Conservation (phyloP, 2,329 filamentous ascomycete genomes). For the Sclerotinia glacialis region DNA sequence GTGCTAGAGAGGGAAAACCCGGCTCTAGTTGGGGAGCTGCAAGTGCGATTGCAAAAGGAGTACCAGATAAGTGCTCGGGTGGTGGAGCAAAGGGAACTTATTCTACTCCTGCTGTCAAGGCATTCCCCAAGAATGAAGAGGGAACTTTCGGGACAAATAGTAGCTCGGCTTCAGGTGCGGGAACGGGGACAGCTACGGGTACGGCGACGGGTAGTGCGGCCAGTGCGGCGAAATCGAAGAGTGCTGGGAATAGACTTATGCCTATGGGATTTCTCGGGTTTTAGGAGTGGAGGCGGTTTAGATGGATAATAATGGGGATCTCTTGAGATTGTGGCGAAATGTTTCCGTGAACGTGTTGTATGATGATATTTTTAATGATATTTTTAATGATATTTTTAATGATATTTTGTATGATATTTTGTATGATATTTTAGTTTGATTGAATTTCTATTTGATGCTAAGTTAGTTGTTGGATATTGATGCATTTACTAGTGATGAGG, state of each 20-base stretch:
- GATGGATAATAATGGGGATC: neutral
- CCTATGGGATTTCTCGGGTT: neutral
- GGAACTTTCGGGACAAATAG: constrained; percentile 10
- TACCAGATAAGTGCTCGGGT: constrained; percentile 8
- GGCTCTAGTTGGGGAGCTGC: constrained; percentile 54
- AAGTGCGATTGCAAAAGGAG: constrained; percentile 40
- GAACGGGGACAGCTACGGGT: neutral
- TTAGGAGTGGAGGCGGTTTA: neutral
- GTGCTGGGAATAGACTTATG: constrained; percentile 10
- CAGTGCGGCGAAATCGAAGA: neutral
- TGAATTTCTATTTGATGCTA: neutral
- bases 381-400: neutral
- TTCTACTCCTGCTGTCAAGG: neutral
- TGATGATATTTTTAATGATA: neutral
- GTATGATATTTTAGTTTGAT: neutral
- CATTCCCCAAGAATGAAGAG: constrained; percentile 11
- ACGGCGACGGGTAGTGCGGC: constrained; percentile 5
- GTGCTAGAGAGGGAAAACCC: constrained; percentile 52
- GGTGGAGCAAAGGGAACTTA: constrained; percentile 1
- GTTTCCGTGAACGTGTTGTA: neutral
- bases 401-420: neutral
- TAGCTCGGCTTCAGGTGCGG: neutral
- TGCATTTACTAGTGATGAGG: neutral
- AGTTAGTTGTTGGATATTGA: neutral
- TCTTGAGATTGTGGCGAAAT: neutral